Base-by-base conservation (phyloP, 2,329 filamentous ascomycete genomes). In the Huntiella bhutanensis region DNA sequence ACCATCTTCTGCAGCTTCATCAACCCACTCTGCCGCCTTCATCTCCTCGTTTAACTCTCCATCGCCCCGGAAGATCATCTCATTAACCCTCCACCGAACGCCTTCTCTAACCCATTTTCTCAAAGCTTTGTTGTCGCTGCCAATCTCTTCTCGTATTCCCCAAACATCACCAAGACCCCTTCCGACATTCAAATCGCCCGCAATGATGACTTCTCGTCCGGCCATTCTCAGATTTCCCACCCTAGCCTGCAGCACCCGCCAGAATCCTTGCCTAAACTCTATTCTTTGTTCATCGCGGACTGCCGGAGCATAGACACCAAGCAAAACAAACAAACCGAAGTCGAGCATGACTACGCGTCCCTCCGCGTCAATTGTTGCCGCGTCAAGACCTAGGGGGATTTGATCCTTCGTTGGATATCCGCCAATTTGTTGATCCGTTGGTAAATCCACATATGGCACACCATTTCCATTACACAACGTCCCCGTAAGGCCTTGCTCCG, bases 401-500 rank as follows among this genome's bases (percentile, higher is more conserved):
- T 94, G 86, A 13, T 69, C 66, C 1, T 68, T 61, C 1, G 68
- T 75, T 0, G 85, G 87, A 60, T 96, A 96, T 3, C 91, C 91
- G 4, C 91, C 91, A 49, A 98, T 93, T 54, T 79, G 79, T 52
- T 84, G 70, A 13, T 78, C 70, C 16, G 69, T 60, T 2, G 85
- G 79, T 4, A 93, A 72, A 48, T 91, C 78, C 52, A 80, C 72
- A 58, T 85, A 96, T 33, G 70, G 70, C 3, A 67, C 77, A 1
- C 73, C 80, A 81, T 54, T 75, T 81, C 0, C 85, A 82, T 4
- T 28, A 80, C 74, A 39, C 73, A 32, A 11, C 4, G 84, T 66
- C 12, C 91, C 91, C 0, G 85, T 80, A 46, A 98, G 69, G n/a
- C 91, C 91, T 64, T 96, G 88, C 62, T 98, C 91, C 3, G 87